Evolutionary conservation across 108 stramenopile genomes (phyloP).

Genomic region (Discostella pseudostelligera): DNA sequence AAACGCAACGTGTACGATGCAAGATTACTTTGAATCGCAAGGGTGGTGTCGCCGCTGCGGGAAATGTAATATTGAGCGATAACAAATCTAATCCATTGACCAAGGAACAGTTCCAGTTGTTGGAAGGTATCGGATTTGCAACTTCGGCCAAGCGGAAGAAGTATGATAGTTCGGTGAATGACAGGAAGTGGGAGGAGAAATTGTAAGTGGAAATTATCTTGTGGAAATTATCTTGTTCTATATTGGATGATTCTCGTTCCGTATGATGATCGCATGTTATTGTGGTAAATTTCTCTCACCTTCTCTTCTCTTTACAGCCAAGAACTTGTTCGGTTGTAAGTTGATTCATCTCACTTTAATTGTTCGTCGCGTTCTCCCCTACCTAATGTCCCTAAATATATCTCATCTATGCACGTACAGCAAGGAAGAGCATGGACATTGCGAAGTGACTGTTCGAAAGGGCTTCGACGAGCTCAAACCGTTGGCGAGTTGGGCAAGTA

Average conservation of each 20-base stretch:
- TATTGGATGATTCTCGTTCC: background rate
- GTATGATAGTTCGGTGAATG: constrained; percentile 15
- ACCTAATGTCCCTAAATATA: background rate
- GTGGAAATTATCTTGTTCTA: background rate
- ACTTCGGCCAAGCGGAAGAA: constrained; percentile 6
- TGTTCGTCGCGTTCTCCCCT: background rate
- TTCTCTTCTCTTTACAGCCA: background rate
- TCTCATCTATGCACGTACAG: background rate
- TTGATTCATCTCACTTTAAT: background rate
- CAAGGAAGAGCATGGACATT: constrained; percentile 26
- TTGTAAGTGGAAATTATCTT: background rate
- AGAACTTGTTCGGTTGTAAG: constrained; percentile 9
- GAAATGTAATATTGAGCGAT: background rate
- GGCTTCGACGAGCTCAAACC: constrained; percentile 17
- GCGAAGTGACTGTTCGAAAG: constrained; percentile 26
- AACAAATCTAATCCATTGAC: constrained; percentile 3
- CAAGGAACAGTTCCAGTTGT: constrained; percentile 5
- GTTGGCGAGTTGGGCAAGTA: constrained; percentile 27
- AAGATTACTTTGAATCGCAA: background rate
- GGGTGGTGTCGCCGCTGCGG: no score
- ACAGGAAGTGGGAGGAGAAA: constrained; percentile 21
- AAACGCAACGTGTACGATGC: constrained; percentile 8
- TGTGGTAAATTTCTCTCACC: background rate
- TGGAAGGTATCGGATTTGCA: constrained; percentile 8
- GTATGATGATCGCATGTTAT: background rate